Evolutionary conservation across 192 early-diverging fungal genomes (phyloP).

Genomic region (Coemansia sp.): DNA sequence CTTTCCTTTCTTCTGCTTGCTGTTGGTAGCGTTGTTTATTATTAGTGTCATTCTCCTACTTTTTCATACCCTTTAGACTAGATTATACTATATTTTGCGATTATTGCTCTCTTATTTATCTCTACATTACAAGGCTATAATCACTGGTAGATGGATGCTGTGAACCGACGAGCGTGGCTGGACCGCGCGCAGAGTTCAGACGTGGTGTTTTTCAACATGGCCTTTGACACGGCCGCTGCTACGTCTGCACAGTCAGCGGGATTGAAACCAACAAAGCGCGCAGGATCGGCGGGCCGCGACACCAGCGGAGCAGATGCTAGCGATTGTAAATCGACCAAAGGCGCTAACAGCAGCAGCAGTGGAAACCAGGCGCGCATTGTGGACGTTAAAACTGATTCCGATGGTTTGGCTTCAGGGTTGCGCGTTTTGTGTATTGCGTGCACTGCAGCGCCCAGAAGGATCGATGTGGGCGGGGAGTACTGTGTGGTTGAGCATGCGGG

Average conservation of each 20-base stretch:
- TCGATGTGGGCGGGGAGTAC: neutral
- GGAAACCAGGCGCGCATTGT: neutral
- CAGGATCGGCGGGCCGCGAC: too few species aligned
- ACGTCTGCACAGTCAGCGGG: neutral
- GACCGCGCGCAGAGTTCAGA: constrained; percentile 38
- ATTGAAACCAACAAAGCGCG: too few species aligned
- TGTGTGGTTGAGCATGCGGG: constrained; percentile 13
- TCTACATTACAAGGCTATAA: neutral
- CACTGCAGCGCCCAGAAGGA: neutral
- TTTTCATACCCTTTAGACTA: too few species aligned
- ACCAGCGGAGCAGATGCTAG: too few species aligned
- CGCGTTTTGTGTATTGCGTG: neutral
- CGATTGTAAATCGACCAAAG: too few species aligned
- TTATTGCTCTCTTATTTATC: neutral
- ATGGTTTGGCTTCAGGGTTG: neutral
- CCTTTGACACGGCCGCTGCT: constrained; percentile 17
- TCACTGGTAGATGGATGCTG: neutral
- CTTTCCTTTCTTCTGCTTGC: neutral
- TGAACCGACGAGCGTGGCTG: constrained; percentile 27
- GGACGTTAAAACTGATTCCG: neutral
- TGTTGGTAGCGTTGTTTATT: neutral
- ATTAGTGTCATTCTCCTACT: neutral
- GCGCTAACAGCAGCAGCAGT: neutral
- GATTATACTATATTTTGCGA: too few species aligned
- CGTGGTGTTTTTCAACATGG: constrained; percentile 38